Evolutionary conservation across 2,329 filamentous ascomycete species (phyloP), one percentile per base, ranked within the genome.

Genomic region (Xylariaceae sp.): DNA sequence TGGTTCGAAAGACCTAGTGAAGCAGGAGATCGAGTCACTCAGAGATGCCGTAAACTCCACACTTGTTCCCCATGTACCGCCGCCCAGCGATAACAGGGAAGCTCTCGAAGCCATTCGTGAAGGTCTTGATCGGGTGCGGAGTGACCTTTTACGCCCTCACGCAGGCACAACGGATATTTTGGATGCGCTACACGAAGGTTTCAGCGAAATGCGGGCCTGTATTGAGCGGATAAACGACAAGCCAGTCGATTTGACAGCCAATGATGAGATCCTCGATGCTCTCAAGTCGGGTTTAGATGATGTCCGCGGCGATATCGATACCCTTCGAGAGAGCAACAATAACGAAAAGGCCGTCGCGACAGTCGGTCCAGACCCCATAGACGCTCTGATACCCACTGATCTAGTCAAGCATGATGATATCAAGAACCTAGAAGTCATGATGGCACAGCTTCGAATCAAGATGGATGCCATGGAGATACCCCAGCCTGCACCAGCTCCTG

Each of bases 211-310:
- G 7, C 87, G 90, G 23, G 79, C 81, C 24, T 89, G 92, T 60
- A 88, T 98, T 55, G 92, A 96, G 56, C 82, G 81, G 68, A 82
- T 95, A 14, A 80, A 86, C 19, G 87, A 94, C 70, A 95, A 92
- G 75, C 90, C 92, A 4, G 79, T 86, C 0, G 92, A 96, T 66
- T 82, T 94, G 73, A 93, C 89, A 0, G 87, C 91, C 55, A 94
- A 90, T 58, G 91, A 96, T 63, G 92, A 97, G 74, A 93, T 97
- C 49, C 80, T 97, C 1, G 91, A 96, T 58, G 91, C 91, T 0
- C 81, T 98, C 53, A 96, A 90, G 71, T 83, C 87, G n/a, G 93
- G 92, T 0, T 79, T 98, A 7, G 87, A 89, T 39, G 83, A 82
- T 34, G 82, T 98, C 14, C 87, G 87, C 50, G 82, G 84, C 2